Conservation (phyloP, 345 rosid genomes). For the Clarkia xantiana region DNA sequence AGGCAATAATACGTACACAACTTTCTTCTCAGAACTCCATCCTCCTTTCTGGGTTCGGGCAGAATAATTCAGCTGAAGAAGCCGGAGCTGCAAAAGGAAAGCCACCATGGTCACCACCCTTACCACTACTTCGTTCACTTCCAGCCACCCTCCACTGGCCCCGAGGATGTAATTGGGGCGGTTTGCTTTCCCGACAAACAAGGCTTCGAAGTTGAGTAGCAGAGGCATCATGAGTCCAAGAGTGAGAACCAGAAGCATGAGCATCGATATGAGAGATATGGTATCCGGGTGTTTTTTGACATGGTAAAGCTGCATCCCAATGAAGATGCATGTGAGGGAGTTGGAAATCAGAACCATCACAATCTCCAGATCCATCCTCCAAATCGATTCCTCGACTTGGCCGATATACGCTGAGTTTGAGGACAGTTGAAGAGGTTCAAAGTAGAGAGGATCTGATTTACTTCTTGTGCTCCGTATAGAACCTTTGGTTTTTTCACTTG, state of each 20-base stretch:
- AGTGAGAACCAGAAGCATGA: slow-evolving; percentile 51
- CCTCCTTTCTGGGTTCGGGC: slow-evolving; percentile 28
- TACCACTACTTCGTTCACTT: slow-evolving; percentile 68
- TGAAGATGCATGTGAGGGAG: slow-evolving; percentile 53
- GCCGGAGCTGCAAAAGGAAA: slow-evolving; percentile 63
- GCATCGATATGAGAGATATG: slow-evolving; percentile 53
- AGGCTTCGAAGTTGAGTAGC: slow-evolving; percentile 62
- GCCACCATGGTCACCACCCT: slow-evolving; percentile 73
- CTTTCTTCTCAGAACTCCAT: slow-evolving; percentile 64
- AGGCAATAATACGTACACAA: slow-evolving; percentile 36
- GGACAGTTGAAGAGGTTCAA: slow-evolving; percentile 36
- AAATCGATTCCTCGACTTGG: slow-evolving; percentile 63
- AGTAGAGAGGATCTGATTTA: slow-evolving; percentile 51
- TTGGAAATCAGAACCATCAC: slow-evolving; percentile 59
- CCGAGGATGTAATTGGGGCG: slow-evolving; percentile 46
- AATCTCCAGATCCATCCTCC: slow-evolving; percentile 90
- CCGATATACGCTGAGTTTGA: slow-evolving; percentile 38
- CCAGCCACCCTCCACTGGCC: slow-evolving; percentile 72
- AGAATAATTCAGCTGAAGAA: slow-evolving; percentile 70
- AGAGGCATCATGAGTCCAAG: slow-evolving; percentile 74
- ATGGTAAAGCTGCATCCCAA: slow-evolving; percentile 62
- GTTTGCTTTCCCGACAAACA: slow-evolving; percentile 26
- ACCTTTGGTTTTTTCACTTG: slow-evolving; percentile 40
- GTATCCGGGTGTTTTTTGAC: slow-evolving; percentile 56
- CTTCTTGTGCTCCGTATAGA: slow-evolving; percentile 46